Evolutionary conservation across 2,329 filamentous ascomycete genomes (phyloP), one percentile per base, ranked within the genome.

Genomic region (Nothophaeocryptopus gaeumannii): DNA sequence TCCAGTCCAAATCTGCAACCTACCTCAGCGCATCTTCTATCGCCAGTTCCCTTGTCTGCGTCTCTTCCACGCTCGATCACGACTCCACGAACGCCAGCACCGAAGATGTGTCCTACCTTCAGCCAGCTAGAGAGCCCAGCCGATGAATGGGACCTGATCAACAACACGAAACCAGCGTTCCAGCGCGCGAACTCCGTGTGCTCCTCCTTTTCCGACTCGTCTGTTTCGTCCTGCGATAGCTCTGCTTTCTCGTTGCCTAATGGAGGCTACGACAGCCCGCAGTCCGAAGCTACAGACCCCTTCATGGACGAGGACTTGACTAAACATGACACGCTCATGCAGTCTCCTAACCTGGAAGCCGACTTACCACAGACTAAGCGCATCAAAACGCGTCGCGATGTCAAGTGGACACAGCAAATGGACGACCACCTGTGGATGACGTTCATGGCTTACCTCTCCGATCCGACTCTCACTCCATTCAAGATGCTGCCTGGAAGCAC

Each of bases 351-450:
- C 26, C 45, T 45, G n/a, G 38, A 58, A 33, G 51, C 55, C 20
- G 56, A 45, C 39, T 59, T 58, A 14, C 65, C 64, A n/a, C 56
- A 53, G 29, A 60, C 63, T 9, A 75, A 74, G 62, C 73, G 73
- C 52, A 59, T 71, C 45, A 76, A 72, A 62, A 65, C 71, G 32
- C 68, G 67, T 43, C 69, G 66, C 38, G 63, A 61, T 62, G 64
- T 68, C 5, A 72, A 67, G 35, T 85, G 82, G 77, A 83, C 78
- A 5, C 70, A 77, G 37, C 80, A 82, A 44, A 84, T 84, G 81
- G 82, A 85, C 62, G 76, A 79, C 48, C 82, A 85, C 61, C 68
- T 85, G 30, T 84, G 82, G 82, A 78, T 81, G 63, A 82, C 80
- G 8, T 85, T 84, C 67, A 79, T 83, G 69, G 73, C 76, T 45